Evolutionary conservation across 495 filamentous ascomycete species (phyloP).

Genomic region (Cudoniella acicularis): DNA sequence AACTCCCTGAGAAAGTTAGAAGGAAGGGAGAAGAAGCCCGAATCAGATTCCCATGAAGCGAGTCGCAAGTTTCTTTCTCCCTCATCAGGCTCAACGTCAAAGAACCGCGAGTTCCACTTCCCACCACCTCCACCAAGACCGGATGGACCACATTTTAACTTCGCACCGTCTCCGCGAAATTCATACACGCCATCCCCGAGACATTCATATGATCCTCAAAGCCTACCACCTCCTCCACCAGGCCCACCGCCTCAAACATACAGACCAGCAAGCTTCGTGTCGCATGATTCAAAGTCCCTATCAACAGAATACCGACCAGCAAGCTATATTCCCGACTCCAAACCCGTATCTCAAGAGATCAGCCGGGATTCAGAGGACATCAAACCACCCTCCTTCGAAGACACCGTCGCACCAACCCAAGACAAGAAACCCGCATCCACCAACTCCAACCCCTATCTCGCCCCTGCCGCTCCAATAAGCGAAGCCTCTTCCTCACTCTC

Average conservation of each 20-base stretch:
- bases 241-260: constrained; percentile 8
- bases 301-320: background rate
- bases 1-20: constrained; percentile 16
- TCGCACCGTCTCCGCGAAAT: constrained; percentile 38
- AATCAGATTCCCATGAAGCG: constrained; percentile 19
- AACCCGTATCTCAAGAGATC: background rate
- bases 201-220: constrained; percentile 19
- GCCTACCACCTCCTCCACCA: constrained; percentile 19
- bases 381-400: background rate
- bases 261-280: constrained; percentile 14
- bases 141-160: constrained; percentile 47
- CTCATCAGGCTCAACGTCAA: background rate
- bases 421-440: constrained; percentile 6
- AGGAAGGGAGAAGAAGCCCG: constrained; percentile 17
- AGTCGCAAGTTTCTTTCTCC: constrained; percentile 19
- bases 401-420: background rate
- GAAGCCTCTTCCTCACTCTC: background rate
- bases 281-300: constrained; percentile 1
- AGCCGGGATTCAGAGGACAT: background rate
- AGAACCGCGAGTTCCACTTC: constrained; percentile 49
- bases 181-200: constrained; percentile 23
- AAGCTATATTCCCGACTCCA: background rate
- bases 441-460: background rate
- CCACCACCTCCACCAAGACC: constrained; percentile 38
- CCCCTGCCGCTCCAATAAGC: background rate